These are phyloP conservation scores for Hippophae gyantsensis DNA, from an alignment of 306 rosid genomes.

Conservation along the genomic window DNA sequence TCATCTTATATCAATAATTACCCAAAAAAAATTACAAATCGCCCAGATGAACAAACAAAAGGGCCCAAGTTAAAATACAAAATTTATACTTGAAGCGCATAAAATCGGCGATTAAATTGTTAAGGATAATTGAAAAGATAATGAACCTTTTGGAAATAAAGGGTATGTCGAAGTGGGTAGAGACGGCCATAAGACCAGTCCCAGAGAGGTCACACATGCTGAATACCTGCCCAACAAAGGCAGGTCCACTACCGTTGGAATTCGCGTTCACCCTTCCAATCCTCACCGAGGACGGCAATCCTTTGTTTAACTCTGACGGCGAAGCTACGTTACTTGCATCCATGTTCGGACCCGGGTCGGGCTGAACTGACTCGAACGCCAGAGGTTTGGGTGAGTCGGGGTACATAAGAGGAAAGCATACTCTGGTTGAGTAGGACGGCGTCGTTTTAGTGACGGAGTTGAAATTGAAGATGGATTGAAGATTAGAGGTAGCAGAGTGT, in stretches of 20 bases:
- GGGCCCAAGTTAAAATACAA: not conserved
- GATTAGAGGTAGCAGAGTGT: conserved; percentile 50
- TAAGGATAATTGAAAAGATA: not conserved
- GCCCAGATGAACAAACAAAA: conserved; percentile 1
- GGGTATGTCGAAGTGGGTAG: conserved; percentile 82
- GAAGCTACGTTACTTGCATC: conserved; percentile 23
- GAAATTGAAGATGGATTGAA: conserved; percentile 48
- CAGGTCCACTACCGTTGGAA: conserved; percentile 61
- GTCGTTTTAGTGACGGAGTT: conserved; percentile 24
- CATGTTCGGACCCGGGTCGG: conserved; percentile 37
- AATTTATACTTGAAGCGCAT: not conserved
- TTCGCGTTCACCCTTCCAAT: conserved; percentile 35
- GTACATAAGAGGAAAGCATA: conserved; percentile 42
- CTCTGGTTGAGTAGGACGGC: conserved; percentile 14
- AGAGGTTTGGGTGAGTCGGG: conserved; percentile 31
- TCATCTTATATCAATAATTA: not conserved
- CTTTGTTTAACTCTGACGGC: conserved; percentile 30
- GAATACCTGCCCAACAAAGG: conserved; percentile 96
- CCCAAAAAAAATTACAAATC: not conserved
- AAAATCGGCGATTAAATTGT: not conserved
- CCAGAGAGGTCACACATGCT: conserved; percentile 99
- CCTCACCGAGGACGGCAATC: conserved; percentile 44
- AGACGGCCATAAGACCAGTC: conserved; percentile 94
- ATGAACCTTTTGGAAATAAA: conserved; percentile 69
- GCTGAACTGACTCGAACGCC: conserved; percentile 24